Conservation (phyloP, 768 basidiomycete genomes). For the Rossbeevera mucosa region DNA sequence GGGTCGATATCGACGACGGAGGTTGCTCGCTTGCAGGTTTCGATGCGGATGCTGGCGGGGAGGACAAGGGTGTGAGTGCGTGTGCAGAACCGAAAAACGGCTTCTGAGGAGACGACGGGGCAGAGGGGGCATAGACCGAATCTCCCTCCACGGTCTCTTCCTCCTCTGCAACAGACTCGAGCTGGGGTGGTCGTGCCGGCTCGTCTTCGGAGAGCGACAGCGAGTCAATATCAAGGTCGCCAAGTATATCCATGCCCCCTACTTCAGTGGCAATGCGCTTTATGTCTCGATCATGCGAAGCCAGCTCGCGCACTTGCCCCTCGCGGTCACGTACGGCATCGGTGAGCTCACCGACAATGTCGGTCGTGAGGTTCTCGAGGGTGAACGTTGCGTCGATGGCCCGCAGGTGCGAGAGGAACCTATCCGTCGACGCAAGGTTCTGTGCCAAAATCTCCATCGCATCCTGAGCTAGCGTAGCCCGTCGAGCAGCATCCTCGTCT, state of each 20-base stretch:
- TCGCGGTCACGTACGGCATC: slow-evolving; percentile 74
- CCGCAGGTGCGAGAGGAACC: slow-evolving; percentile 69
- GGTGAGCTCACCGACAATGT: slow-evolving; percentile 73
- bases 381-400: slow-evolving; percentile 50
- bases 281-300: slow-evolving; percentile 77
- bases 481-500: slow-evolving; percentile 25
- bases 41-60: slow-evolving; percentile 40
- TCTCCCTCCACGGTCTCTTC: slow-evolving; percentile 38
- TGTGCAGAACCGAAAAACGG: slow-evolving; percentile 52
- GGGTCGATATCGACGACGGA: slow-evolving; percentile 28
- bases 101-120: slow-evolving; percentile 48
- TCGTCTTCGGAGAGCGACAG: slow-evolving; percentile 36
- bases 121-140: slow-evolving; percentile 36
- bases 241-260: slow-evolving; percentile 69
- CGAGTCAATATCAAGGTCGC: slow-evolving; percentile 67
- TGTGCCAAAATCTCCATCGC: slow-evolving; percentile 69
- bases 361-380: slow-evolving; percentile 68
- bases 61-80: slow-evolving; percentile 45
- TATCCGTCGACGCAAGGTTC: slow-evolving; percentile 72
- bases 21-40: slow-evolving; percentile 24
- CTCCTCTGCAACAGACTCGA: slow-evolving; percentile 40
- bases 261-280: slow-evolving; percentile 72
- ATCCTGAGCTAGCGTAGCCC: slow-evolving; percentile 38
- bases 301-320: slow-evolving; percentile 71
- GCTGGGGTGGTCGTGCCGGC: slow-evolving; percentile 22